Percentiles rank a stretch among this genome's conserved stretches.
Evolutionary conservation across 2,329 filamentous ascomycete genomes (phyloP).

Genomic region (Ceratocystis lukuohia): DNA sequence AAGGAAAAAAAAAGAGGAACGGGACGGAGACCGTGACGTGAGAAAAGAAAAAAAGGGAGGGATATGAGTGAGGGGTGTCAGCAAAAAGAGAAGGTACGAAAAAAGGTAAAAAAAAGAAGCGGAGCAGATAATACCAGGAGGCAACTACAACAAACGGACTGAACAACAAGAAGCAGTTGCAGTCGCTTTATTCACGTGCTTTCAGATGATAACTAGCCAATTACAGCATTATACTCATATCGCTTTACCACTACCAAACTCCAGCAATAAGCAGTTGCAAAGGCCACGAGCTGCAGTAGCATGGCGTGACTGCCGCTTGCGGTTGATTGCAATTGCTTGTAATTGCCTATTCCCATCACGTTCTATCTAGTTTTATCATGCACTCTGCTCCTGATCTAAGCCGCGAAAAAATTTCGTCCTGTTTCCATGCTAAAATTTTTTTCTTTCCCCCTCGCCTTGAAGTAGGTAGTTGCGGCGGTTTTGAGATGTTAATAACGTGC

Average conservation of each 20-base stretch:
- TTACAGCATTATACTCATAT: neutral
- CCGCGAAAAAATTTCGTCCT: neutral
- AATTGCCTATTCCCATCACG: neutral
- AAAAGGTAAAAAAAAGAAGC: neutral
- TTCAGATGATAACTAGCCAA: neutral
- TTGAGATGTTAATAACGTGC: neutral
- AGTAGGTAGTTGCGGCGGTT: neutral
- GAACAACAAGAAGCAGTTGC: neutral
- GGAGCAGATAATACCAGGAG: slow-evolving; percentile 5
- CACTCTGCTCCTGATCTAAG: neutral
- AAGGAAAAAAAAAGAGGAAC: slow-evolving; percentile 5
- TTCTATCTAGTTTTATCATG: neutral
- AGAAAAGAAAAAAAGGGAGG: slow-evolving; percentile 6
- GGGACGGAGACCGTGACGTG: neutral
- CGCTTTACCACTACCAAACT: neutral
- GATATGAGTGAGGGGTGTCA: neutral
- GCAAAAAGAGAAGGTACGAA: neutral
- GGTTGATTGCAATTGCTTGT: neutral
- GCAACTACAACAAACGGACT: slow-evolving; percentile 4
- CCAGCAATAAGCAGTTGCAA: neutral
- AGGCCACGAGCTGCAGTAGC: neutral
- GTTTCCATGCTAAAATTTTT: slow-evolving; percentile 1
- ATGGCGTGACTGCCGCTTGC: neutral
- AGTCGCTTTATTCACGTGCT: neutral
- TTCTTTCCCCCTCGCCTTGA: neutral